phyloP scores from a whole-genome alignment of 768 basidiomycete species.

The Boletus sp. region DNA sequence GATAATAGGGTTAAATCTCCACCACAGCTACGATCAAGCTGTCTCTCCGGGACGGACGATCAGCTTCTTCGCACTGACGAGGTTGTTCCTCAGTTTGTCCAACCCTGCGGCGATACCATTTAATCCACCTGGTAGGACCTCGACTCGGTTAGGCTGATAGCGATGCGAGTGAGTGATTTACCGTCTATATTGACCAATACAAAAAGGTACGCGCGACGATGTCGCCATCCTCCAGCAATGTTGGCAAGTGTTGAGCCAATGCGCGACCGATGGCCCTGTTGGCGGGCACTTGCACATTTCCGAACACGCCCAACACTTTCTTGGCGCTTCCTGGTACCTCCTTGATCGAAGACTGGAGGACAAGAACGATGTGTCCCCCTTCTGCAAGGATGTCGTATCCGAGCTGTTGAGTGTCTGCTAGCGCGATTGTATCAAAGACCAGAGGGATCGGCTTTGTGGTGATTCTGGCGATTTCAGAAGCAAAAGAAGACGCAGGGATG shows the following conservation, averaged over 20 bases:
- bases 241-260: conserved; percentile 11
- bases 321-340: conserved; percentile 16
- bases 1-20: not conserved
- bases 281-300: conserved; percentile 7
- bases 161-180: not conserved
- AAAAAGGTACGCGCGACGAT: conserved; percentile 11
- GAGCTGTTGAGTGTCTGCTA: conserved; percentile 33
- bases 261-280: conserved; percentile 16
- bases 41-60: conserved; percentile 34
- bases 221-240: conserved; percentile 13
- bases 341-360: conserved; percentile 5
- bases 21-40: not conserved
- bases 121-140: conserved; percentile 38
- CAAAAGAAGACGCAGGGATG: conserved; percentile 10
- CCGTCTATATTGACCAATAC: not conserved
- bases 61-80: conserved; percentile 38
- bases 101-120: conserved; percentile 35
- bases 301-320: conserved; percentile 8
- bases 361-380: conserved; percentile 30
- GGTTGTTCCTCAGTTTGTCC: conserved; percentile 32
- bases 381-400: conserved; percentile 32
- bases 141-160: conserved; percentile 16
- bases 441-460: conserved; percentile 11
- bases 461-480: conserved; percentile 16
- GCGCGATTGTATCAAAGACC: conserved; percentile 28